Percentiles rank a stretch among this genome's conserved stretches.
Evolutionary conservation across 169 alveolate species (phyloP).

Genomic region (Eimeria maxima): DNA sequence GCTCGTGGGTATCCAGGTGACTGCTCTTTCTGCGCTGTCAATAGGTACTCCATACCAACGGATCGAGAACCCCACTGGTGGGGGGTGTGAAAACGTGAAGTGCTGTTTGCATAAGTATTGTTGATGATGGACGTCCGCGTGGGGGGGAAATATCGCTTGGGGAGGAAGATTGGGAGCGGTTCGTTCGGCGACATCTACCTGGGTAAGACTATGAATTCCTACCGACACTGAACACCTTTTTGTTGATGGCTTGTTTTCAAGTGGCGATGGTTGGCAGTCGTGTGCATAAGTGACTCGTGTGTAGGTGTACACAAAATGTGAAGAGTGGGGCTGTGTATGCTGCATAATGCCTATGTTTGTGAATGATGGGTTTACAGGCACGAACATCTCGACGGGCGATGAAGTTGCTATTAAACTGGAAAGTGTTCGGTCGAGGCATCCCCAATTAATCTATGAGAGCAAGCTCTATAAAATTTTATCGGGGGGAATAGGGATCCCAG

Average conservation of each 20-base stretch:
- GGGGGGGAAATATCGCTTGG: slow-evolving; percentile 98
- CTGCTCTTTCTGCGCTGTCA: neutral
- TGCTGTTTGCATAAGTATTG: slow-evolving; percentile 4
- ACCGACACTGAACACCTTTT: neutral
- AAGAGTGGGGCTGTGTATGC: neutral
- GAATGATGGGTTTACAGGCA: slow-evolving; percentile 87
- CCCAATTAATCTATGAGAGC: slow-evolving; percentile 97
- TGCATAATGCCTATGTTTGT: neutral
- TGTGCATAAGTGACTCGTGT: neutral
- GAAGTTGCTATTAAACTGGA: slow-evolving; percentile 97
- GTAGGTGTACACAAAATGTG: too few species aligned
- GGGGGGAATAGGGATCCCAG: slow-evolving; percentile 97
- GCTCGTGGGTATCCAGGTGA: neutral
- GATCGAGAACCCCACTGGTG: neutral
- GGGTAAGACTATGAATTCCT: slow-evolving; percentile 88
- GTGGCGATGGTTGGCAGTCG: neutral
- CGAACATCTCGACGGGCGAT: slow-evolving; percentile 96
- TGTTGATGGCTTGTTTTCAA: neutral
- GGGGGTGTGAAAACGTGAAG: neutral
- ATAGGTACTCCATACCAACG: neutral
- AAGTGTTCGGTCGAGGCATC: slow-evolving; percentile 94
- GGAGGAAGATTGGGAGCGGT: slow-evolving; percentile 99
- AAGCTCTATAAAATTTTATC: slow-evolving; percentile 97
- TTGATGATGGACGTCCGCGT: slow-evolving; percentile 96
- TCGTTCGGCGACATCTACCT: slow-evolving; percentile 99